These are phyloP conservation scores for Geotrichum bryndzae DNA, from an alignment of 1,139 yeast species.

Conservation along the genomic window DNA sequence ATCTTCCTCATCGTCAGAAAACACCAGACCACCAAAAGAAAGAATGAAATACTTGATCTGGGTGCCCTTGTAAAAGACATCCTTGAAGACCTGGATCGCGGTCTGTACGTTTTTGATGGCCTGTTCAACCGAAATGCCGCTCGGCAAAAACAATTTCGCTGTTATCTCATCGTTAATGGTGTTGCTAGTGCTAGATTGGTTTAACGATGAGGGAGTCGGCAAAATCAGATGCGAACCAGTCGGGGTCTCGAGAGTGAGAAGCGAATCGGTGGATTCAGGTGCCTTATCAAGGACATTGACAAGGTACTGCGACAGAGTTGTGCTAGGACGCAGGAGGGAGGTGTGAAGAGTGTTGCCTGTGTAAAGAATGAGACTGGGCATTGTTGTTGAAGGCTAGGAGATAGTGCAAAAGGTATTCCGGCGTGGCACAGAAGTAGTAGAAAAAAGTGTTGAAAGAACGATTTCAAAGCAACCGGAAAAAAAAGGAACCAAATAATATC, in stretches of 20 bases:
- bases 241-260: slow-evolving; percentile 2
- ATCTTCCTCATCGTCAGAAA: slow-evolving; percentile 25
- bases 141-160: slow-evolving; percentile 28
- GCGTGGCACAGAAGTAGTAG: background rate
- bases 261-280: background rate
- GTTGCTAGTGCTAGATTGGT: background rate
- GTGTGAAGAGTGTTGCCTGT: slow-evolving; percentile 24
- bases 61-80: slow-evolving; percentile 1
- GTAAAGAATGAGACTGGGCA: slow-evolving; percentile 16
- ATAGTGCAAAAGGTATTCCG: background rate
- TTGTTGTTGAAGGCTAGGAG: slow-evolving; percentile 5
- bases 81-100: slow-evolving; percentile 4
- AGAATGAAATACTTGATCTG: slow-evolving; percentile 24
- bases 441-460: background rate
- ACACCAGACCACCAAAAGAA: slow-evolving; percentile 27
- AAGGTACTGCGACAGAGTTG: slow-evolving; percentile 7
- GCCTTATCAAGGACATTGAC: background rate
- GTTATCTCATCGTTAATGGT: slow-evolving; percentile 19
- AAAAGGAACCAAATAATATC: background rate
- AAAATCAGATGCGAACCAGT: slow-evolving; percentile 1
- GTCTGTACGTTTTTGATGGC: slow-evolving; percentile 4
- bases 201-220: background rate
- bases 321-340: slow-evolving; percentile 6
- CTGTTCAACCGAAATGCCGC: slow-evolving; percentile 2
- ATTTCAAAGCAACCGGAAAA: background rate